Percentiles rank a stretch among this genome's conserved stretches.
Conservation (phyloP, 768 basidiomycete species). For the Paxillus involutus region DNA sequence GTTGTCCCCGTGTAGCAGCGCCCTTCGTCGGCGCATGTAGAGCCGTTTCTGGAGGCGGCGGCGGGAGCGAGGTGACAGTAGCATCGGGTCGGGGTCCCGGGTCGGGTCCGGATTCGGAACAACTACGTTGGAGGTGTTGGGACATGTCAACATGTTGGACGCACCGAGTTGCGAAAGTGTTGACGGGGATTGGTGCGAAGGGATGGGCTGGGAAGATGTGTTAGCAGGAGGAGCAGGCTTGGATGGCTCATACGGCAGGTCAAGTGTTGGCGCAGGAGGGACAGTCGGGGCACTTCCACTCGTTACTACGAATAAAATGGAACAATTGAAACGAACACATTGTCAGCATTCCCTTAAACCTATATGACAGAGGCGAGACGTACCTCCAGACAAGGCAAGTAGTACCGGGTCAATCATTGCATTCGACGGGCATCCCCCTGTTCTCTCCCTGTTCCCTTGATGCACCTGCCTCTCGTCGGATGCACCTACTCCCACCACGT, state of each 20-base stretch:
- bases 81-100: constrained; percentile 15
- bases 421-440: constrained; percentile 16
- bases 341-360: not conserved
- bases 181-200: not conserved
- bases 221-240: not conserved
- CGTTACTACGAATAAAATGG: not conserved
- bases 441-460: not conserved
- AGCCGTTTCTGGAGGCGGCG: constrained; percentile 62
- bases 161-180: not conserved
- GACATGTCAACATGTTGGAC: not conserved
- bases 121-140: not conserved
- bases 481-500: not conserved
- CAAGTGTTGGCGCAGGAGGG: not conserved
- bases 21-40: constrained; percentile 73
- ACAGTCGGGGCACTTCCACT: not conserved
- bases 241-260: not conserved
- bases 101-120: not conserved
- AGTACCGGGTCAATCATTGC: constrained; percentile 31
- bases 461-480: not conserved
- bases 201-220: not conserved
- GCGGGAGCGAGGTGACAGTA: constrained; percentile 47
- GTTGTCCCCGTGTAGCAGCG: constrained; percentile 40
- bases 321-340: not conserved
- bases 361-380: not conserved
- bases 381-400: constrained; percentile 24